A percentile compares a stretch with the other conserved stretches of the same genome.
Evolutionary conservation across 176 grass and related monocot species (phyloP).

Genomic region (Lolium multiflorum): DNA sequence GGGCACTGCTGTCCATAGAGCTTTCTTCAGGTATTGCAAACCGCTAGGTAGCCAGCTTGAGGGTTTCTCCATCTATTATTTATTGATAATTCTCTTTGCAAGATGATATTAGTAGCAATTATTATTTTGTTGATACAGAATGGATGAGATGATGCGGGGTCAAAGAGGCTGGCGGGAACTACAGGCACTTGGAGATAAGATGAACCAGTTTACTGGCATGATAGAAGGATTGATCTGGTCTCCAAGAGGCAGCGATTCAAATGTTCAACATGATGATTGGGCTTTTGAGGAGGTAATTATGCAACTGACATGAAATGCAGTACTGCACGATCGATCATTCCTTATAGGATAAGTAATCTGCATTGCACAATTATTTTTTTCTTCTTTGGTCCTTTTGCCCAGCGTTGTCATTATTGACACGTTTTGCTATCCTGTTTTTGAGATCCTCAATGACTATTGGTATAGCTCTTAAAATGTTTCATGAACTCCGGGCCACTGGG

Average conservation of each 20-base stretch:
- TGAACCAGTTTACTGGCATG: slow-evolving; percentile 85
- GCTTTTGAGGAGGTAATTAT: slow-evolving; percentile 86
- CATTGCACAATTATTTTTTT: not conserved
- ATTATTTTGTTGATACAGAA: slow-evolving; percentile 61
- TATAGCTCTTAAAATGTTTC: slow-evolving; percentile 10
- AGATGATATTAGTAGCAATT: slow-evolving; percentile 23
- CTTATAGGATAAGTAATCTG: slow-evolving; percentile 9
- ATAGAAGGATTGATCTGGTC: slow-evolving; percentile 96
- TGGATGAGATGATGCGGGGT: slow-evolving; percentile 99
- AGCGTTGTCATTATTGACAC: too few species aligned
- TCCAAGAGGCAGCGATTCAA: slow-evolving; percentile 70
- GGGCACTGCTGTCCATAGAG: slow-evolving; percentile 59
- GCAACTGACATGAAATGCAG: slow-evolving; percentile 15
- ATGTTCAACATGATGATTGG: slow-evolving; percentile 64
- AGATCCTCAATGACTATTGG: too few species aligned
- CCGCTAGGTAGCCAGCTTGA: not conserved
- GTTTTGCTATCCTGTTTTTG: too few species aligned
- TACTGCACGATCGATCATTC: not conserved
- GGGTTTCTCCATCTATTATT: not conserved
- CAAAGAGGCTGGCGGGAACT: slow-evolving; percentile 98
- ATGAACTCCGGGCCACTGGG: not conserved
- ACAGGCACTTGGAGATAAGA: slow-evolving; percentile 86
- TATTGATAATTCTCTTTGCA: not conserved
- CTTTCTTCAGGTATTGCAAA: slow-evolving; percentile 86
- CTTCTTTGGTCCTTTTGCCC: too few species aligned